Conservation (phyloP, 495 filamentous ascomycete genomes). For the Ascodesmis nigricans region DNA sequence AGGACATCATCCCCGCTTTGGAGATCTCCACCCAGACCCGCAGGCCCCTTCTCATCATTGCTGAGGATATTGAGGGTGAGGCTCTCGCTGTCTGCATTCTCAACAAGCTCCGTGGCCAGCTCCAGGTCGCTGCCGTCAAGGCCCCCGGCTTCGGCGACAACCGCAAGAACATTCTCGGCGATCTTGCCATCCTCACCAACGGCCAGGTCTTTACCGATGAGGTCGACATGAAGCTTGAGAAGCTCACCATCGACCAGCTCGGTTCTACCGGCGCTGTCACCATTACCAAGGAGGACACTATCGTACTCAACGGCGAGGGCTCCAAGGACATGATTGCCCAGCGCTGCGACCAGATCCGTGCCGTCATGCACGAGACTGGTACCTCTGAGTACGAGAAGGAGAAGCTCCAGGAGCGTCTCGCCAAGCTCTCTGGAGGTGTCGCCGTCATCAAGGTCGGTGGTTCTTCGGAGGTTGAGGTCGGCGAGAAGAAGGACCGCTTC, state of each 20-base stretch:
- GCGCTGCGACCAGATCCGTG: conserved; percentile 97
- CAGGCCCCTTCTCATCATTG: conserved; percentile 91
- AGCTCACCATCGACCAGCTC: conserved; percentile 85
- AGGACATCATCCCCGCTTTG: conserved; percentile 94
- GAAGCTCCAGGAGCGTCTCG: conserved; percentile 98
- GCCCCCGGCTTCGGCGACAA: conserved; percentile 98
- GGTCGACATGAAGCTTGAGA: conserved; percentile 96
- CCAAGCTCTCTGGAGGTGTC: conserved; percentile 96
- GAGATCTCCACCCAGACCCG: conserved; percentile 89
- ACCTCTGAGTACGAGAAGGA: conserved; percentile 99
- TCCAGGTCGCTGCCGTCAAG: conserved; percentile 97
- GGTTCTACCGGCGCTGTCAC: conserved; percentile 94
- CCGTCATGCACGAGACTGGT: conserved; percentile 75
- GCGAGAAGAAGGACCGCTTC: conserved; percentile 99
- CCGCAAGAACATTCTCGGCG: conserved; percentile 97
- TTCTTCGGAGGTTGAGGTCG: conserved; percentile 90
- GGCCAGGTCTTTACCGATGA: conserved; percentile 94
- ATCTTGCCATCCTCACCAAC: conserved; percentile 86
- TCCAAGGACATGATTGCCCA: conserved; percentile 84
- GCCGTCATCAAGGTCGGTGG: conserved; percentile 98
- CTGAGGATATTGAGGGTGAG: conserved; percentile 97
- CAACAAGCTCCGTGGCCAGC: conserved; percentile 98
- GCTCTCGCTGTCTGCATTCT: conserved; percentile 95
- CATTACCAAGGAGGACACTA: conserved; percentile 99
- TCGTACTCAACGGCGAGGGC: conserved; percentile 93